Conservation (phyloP, 75 land plant species). For the Cupressus sempervirens region DNA sequence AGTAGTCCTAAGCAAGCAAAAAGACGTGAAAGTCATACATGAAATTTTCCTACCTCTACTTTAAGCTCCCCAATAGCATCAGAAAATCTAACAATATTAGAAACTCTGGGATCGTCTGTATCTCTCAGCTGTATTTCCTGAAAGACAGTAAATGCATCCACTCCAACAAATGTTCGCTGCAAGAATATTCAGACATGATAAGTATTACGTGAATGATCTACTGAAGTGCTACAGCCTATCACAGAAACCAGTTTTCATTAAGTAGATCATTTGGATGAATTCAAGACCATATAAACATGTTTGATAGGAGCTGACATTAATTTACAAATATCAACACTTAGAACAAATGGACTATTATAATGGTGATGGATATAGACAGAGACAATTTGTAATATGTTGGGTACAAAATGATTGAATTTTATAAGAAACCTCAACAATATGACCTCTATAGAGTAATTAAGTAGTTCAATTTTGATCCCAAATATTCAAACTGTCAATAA, state of each 20-base stretch:
- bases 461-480: not conserved
- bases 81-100: slow-evolving; percentile 84
- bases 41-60: slow-evolving; percentile 74
- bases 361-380: not conserved
- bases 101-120: slow-evolving; percentile 77
- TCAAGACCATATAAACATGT: not conserved
- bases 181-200: slow-evolving; percentile 15
- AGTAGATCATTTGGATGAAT: not conserved
- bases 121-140: slow-evolving; percentile 71
- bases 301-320: not conserved
- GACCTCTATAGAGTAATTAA: not conserved
- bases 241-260: not conserved
- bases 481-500: not conserved
- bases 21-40: not conserved
- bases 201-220: not conserved
- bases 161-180: slow-evolving; percentile 97
- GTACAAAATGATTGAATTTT: slow-evolving; percentile 3
- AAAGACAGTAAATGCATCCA: slow-evolving; percentile 79
- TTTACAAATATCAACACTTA: slow-evolving; percentile 6
- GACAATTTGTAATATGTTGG: not conserved
- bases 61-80: slow-evolving; percentile 88
- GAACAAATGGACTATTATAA: not conserved
- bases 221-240: not conserved
- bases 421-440: not conserved
- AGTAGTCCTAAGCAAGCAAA: not conserved